A percentile compares a stretch with the other conserved stretches of the same genome.
phyloP scores from a whole-genome alignment of 768 basidiomycete genomes.

The Lactarius hengduanensis region DNA sequence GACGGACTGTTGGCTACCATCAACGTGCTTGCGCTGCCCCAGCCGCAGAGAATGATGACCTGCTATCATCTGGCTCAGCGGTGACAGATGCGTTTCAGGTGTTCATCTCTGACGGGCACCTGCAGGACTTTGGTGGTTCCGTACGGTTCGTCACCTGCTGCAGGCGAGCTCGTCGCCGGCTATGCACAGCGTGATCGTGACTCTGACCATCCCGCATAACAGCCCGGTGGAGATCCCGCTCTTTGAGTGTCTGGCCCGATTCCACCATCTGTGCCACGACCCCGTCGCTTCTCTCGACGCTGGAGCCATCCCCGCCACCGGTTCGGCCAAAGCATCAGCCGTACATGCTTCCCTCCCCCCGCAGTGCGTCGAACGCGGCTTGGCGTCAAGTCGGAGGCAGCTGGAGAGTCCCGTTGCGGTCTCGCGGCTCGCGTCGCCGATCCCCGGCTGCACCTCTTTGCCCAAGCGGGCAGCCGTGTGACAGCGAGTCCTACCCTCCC shows the following conservation, averaged over 20 bases:
- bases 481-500: background rate
- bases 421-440: slow-evolving; percentile 8
- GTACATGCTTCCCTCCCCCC: slow-evolving; percentile 10
- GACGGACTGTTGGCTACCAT: slow-evolving; percentile 12
- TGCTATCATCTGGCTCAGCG: background rate
- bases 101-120: slow-evolving; percentile 18
- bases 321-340: background rate
- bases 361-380: slow-evolving; percentile 14
- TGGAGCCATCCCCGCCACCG: background rate
- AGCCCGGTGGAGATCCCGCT: background rate
- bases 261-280: slow-evolving; percentile 1
- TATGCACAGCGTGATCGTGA: background rate
- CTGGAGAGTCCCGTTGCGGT: no score
- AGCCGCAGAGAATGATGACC: background rate
- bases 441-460: slow-evolving; percentile 7
- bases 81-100: background rate
- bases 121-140: no score
- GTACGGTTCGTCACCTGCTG: background rate
- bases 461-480: slow-evolving; percentile 9
- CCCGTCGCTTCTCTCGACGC: slow-evolving; percentile 4
- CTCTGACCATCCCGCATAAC: background rate
- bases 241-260: background rate
- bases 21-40: background rate
- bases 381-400: slow-evolving; percentile 21
- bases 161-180: background rate